Evolutionary conservation across 495 filamentous ascomycete genomes (phyloP).

Genomic region (Immersiella caudata): DNA sequence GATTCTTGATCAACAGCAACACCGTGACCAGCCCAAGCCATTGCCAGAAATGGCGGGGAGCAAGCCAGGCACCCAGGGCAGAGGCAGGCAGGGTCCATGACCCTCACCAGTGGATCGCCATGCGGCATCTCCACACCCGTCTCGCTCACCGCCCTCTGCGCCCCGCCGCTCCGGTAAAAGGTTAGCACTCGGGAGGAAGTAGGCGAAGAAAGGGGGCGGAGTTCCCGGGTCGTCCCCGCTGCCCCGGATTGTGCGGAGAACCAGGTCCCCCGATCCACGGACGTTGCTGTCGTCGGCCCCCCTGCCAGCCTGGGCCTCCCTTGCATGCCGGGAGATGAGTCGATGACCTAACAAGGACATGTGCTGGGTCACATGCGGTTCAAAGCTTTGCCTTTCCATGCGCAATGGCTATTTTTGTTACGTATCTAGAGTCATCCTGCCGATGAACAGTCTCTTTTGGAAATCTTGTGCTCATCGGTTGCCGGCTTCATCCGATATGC

Average conservation of each 20-base stretch:
- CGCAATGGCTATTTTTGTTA: neutral
- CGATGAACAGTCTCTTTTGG: neutral
- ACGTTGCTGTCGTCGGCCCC: neutral
- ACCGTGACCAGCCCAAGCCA: neutral
- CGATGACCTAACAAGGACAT: neutral
- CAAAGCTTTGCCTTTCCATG: neutral
- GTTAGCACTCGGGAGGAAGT: too few relatives aligned
- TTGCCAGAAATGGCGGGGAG: neutral
- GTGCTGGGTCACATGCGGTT: constrained; percentile 1
- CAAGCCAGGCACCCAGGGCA: neutral
- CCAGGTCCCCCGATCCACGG: neutral
- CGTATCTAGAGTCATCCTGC: neutral
- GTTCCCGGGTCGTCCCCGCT: neutral
- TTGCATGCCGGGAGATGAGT: constrained; percentile 7
- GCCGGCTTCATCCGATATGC: neutral
- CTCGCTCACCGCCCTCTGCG: constrained; percentile 5
- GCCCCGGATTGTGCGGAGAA: constrained; percentile 2
- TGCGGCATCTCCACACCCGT: neutral
- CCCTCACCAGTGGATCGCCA: neutral
- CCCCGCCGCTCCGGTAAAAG: neutral
- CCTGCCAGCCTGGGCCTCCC: neutral
- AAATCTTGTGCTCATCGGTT: neutral
- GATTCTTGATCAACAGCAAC: neutral
- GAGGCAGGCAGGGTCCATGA: neutral
- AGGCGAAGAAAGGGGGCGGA: neutral